phyloP scores from a whole-genome alignment of 73 alveolate species.

The Symbiodinium natans region DNA sequence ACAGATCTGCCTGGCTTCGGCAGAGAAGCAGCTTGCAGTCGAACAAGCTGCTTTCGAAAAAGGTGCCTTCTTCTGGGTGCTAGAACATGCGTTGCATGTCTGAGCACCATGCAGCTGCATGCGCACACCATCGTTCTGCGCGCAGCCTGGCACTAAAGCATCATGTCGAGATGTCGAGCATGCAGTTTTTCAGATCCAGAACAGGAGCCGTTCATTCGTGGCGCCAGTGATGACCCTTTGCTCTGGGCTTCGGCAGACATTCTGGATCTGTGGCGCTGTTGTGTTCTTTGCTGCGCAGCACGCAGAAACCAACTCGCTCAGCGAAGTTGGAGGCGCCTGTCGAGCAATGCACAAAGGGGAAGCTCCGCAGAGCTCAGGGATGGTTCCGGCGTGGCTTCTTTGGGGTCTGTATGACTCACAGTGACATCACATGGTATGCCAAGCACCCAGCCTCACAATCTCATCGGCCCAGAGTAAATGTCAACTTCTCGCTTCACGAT shows the following conservation, averaged over 20 bases:
- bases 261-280: neutral
- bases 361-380: too few relatives aligned
- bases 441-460: constrained; percentile 43
- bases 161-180: too few relatives aligned
- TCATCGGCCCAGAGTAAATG: constrained; percentile 85
- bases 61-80: neutral
- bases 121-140: neutral
- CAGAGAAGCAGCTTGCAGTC: neutral
- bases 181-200: too few relatives aligned
- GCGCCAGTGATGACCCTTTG: too few relatives aligned
- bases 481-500: constrained; percentile 73
- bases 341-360: too few relatives aligned
- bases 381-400: too few relatives aligned
- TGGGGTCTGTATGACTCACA: too few relatives aligned
- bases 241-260: too few relatives aligned
- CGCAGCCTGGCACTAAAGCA: neutral
- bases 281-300: neutral
- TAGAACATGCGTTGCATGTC: constrained; percentile 6
- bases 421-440: too few relatives aligned
- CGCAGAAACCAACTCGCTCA: constrained; percentile 25
- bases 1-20: neutral
- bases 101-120: neutral
- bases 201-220: too few relatives aligned
- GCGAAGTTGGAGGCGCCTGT: neutral
- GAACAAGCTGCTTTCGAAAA: neutral